phyloP scores from a whole-genome alignment of 2,329 filamentous ascomycete species.

The Shiraia sp. region DNA sequence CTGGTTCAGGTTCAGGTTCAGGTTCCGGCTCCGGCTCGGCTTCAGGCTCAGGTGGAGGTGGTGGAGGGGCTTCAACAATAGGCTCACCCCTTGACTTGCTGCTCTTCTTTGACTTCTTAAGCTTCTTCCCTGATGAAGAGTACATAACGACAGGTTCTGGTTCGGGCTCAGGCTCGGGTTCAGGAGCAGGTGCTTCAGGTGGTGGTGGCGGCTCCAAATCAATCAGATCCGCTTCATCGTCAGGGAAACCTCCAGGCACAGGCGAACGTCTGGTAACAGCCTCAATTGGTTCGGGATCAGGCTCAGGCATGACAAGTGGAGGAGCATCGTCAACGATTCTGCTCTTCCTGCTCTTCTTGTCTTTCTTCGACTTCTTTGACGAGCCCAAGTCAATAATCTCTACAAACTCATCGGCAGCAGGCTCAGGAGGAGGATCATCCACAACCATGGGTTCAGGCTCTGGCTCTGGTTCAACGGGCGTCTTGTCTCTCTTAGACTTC shows the following conservation, averaged over 20 bases:
- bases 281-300: conserved; percentile 38
- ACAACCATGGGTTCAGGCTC: conserved; percentile 12
- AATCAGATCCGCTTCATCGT: conserved; percentile 46
- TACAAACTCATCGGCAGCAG: conserved; percentile 20
- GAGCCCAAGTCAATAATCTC: conserved; percentile 35
- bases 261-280: conserved; percentile 41
- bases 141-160: conserved; percentile 34
- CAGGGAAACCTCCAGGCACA: conserved; percentile 53
- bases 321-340: conserved; percentile 27
- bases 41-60: conserved; percentile 38
- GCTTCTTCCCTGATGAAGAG: conserved; percentile 13
- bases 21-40: conserved; percentile 47
- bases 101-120: conserved; percentile 35
- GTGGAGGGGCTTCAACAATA: conserved; percentile 27
- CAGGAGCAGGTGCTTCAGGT: conserved; percentile 10
- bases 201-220: conserved; percentile 17
- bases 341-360: conserved; percentile 34
- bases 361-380: conserved; percentile 36
- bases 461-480: conserved; percentile 9
- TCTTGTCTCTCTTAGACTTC: conserved; percentile 42
- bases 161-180: conserved; percentile 31
- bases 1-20: conserved; percentile 21
- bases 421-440: conserved; percentile 35
- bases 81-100: conserved; percentile 23
- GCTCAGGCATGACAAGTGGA: conserved; percentile 31